phyloP scores from a whole-genome alignment of 805 yeast species.

The Ogataea angusta region DNA sequence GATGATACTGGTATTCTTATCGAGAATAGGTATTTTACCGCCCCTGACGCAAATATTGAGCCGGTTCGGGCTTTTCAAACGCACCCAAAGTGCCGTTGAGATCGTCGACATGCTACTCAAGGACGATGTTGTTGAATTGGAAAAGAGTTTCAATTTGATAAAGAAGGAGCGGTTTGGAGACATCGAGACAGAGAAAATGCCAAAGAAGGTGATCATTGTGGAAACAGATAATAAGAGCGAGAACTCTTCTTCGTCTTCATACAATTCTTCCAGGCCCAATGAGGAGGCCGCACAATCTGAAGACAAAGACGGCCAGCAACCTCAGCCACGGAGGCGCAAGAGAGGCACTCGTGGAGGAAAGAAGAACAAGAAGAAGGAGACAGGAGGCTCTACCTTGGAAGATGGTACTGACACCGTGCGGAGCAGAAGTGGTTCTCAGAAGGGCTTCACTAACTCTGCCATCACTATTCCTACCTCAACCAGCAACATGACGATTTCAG shows the following conservation, averaged over 20 bases:
- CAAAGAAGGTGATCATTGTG: conserved; percentile 11
- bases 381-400: conserved; percentile 3
- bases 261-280: conserved; percentile 8
- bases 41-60: conserved; percentile 31
- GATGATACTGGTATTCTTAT: conserved; percentile 35
- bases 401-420: conserved; percentile 6
- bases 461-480: conserved; percentile 11
- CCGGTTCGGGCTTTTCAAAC: conserved; percentile 31
- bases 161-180: conserved; percentile 24
- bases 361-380: conserved; percentile 43
- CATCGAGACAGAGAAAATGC: neutral
- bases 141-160: conserved; percentile 24
- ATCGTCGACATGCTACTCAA: conserved; percentile 31
- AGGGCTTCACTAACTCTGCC: neutral
- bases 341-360: conserved; percentile 87
- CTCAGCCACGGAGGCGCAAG: conserved; percentile 57
- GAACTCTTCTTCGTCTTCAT: conserved; percentile 15
- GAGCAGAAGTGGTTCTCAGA: conserved; percentile 2
- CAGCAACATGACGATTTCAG: conserved; percentile 58
- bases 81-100: conserved; percentile 35
- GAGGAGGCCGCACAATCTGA: conserved; percentile 6
- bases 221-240: conserved; percentile 11
- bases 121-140: conserved; percentile 27
- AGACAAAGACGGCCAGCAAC: conserved; percentile 20
- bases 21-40: conserved; percentile 37